Percentiles rank a stretch among this genome's conserved stretches.
These are phyloP conservation scores for Phytophthora multivora DNA, from an alignment of 352 stramenopile species.

Conservation along the genomic window DNA sequence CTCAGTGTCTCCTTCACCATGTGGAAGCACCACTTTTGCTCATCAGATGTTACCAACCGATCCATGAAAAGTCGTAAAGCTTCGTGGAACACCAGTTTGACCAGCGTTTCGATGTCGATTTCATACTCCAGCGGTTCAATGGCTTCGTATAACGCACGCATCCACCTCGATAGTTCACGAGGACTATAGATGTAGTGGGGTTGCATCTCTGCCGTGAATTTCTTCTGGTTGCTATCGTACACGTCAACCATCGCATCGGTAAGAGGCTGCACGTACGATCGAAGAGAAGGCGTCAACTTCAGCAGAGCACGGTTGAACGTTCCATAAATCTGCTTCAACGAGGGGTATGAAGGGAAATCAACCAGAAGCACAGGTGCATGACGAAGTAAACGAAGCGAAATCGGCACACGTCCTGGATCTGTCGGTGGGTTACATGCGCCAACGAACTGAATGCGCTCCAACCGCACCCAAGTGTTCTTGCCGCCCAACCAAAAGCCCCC, in stretches of 20 bases:
- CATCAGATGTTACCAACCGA: conserved; percentile 96
- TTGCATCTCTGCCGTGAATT: conserved; percentile 93
- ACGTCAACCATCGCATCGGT: conserved; percentile 99
- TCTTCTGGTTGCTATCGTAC: conserved; percentile 97
- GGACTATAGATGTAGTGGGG: conserved; percentile 99
- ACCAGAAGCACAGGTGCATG: conserved; percentile 99
- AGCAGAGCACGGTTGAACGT: conserved; percentile 99
- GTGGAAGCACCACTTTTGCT: conserved; percentile 96
- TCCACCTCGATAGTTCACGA: conserved; percentile 98
- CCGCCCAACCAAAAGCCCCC: conserved; percentile 90
- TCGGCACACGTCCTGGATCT: conserved; percentile 96
- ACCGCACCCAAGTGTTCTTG: conserved; percentile 91
- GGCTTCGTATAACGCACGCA: conserved; percentile 98
- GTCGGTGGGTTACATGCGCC: conserved; percentile 99
- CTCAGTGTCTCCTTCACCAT: conserved; percentile 84
- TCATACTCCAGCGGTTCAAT: conserved; percentile 96
- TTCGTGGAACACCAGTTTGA: conserved; percentile 99
- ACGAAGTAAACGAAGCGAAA: conserved; percentile 97
- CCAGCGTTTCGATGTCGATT: conserved; percentile 95
- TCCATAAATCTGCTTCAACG: conserved; percentile 98
- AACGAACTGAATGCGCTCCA: conserved; percentile 96
- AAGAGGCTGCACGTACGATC: conserved; percentile 95
- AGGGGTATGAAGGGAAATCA: conserved; percentile 97
- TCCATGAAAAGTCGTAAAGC: conserved; percentile 99
- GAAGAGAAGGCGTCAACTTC: conserved; percentile 98